A percentile compares a stretch with the other conserved stretches of the same genome.
Conservation (phyloP, 495 filamentous ascomycete genomes). For the Bacidia rubella region DNA sequence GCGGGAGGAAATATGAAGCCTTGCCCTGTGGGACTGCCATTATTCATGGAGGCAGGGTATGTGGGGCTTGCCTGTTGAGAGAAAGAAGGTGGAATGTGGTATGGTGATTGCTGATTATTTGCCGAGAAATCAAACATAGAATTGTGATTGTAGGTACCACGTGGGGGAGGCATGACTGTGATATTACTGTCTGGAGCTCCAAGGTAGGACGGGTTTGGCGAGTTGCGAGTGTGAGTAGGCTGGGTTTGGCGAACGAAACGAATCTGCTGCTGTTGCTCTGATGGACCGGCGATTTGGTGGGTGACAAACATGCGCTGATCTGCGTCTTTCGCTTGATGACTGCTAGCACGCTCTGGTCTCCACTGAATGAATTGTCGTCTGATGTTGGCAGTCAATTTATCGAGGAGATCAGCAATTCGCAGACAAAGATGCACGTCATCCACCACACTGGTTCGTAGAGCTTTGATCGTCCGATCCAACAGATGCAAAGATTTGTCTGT, state of each 20-base stretch:
- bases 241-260: constrained; percentile 8
- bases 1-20: background rate
- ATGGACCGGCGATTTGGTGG: background rate
- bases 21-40: background rate
- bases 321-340: background rate
- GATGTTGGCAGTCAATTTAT: constrained; percentile 62
- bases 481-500: constrained; percentile 68
- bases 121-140: constrained; percentile 4
- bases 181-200: constrained; percentile 27
- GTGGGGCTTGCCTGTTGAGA: constrained; percentile 1
- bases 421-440: constrained; percentile 95
- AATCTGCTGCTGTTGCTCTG: background rate
- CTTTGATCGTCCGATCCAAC: constrained; percentile 67
- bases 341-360: constrained; percentile 16
- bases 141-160: constrained; percentile 14
- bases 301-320: constrained; percentile 3
- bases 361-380: constrained; percentile 58
- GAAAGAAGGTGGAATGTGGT: background rate
- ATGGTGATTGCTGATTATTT: background rate
- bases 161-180: constrained; percentile 34
- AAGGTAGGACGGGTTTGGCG: constrained; percentile 20
- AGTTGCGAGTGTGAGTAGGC: constrained; percentile 26
- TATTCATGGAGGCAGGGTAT: background rate
- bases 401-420: constrained; percentile 82
- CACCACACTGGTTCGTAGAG: constrained; percentile 71